Base-by-base conservation (phyloP, 2,329 filamentous ascomycete genomes). In the Monilinia laxa region DNA sequence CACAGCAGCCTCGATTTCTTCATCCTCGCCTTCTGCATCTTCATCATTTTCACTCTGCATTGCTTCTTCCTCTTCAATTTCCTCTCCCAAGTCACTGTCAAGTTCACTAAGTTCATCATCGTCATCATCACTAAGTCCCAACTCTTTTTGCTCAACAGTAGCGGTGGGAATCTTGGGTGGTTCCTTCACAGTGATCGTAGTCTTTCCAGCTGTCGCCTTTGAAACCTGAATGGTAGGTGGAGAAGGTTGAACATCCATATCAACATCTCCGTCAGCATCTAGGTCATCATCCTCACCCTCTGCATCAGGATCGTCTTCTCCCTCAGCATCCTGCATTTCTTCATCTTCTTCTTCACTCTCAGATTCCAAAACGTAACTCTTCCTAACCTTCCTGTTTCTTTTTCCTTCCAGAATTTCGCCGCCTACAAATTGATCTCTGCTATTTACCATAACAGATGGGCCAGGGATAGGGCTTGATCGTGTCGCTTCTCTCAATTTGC, bases 61-160 rank as follows among this genome's bases (percentile, higher is more conserved):
- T 20, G 83, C 82, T 58, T 84, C 83, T 55, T 84, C 83, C 38
- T 81, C 79, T 25, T 82, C 81, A 54, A 81, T 79, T 31, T 83
- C 82, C 42, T 83, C 81, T 11, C 76, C 78, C 54, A 75, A 25
- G 31, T 74, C 72, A 31, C 75, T 74, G 45, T 75, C 75, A 20
- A 77, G 67, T 23, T 76, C 75, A 63, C 75, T 77, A 64, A 77
- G 68, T 45, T 77, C 76, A 47, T 77, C 76, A 55, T 77, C 76
- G 66, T 77, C 76, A 57, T 77, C 76, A 66, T 77, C 76, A 54
- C 74, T 71, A 54, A 69, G 67, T 12, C 72, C 71, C 45, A 72
- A 64, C 42, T 75, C 74, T 52, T 77, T 75, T 47, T 74, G 72
- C 65, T 76, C 74, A 20, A 75, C 74, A 16, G 69, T 68, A 54